A percentile compares a stretch with the other conserved stretches of the same genome.
Evolutionary conservation across 768 basidiomycete genomes (phyloP).

Genomic region (Lentinula aciculospora): DNA sequence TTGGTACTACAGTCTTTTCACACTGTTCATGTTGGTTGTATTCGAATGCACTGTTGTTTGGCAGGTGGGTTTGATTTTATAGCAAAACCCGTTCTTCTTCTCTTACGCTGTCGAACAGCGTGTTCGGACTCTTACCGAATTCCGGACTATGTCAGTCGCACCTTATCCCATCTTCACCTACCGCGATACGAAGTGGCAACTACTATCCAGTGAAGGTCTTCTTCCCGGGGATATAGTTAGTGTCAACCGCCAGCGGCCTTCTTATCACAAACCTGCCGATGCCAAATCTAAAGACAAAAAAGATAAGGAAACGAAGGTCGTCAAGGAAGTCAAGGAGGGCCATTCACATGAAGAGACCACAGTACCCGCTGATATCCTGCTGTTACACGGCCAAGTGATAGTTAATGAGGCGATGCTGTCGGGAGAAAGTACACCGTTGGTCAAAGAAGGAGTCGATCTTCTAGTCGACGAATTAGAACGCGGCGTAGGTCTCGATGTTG

Average conservation of each 20-base stretch:
- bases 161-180: conserved; percentile 85
- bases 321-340: neutral
- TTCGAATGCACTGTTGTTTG: conserved; percentile 99
- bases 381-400: conserved; percentile 90
- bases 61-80: conserved; percentile 57
- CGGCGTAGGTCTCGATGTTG: conserved; percentile 73
- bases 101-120: conserved; percentile 44
- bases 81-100: neutral
- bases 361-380: conserved; percentile 88
- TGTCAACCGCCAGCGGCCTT: neutral
- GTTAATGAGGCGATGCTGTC: conserved; percentile 99
- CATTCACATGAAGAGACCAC: conserved; percentile 62
- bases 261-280: neutral
- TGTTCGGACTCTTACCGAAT: conserved; percentile 89
- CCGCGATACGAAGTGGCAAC: conserved; percentile 75
- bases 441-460: conserved; percentile 93
- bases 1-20: conserved; percentile 98
- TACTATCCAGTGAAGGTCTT: conserved; percentile 79
- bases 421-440: conserved; percentile 93
- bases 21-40: conserved; percentile 95
- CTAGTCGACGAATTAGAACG: conserved; percentile 42
- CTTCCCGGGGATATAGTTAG: conserved; percentile 86
- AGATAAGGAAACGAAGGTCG: neutral
- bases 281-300: neutral
- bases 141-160: conserved; percentile 92